Conservation (phyloP, 176 grass and related monocot species). For the Musa troglodytarum region DNA sequence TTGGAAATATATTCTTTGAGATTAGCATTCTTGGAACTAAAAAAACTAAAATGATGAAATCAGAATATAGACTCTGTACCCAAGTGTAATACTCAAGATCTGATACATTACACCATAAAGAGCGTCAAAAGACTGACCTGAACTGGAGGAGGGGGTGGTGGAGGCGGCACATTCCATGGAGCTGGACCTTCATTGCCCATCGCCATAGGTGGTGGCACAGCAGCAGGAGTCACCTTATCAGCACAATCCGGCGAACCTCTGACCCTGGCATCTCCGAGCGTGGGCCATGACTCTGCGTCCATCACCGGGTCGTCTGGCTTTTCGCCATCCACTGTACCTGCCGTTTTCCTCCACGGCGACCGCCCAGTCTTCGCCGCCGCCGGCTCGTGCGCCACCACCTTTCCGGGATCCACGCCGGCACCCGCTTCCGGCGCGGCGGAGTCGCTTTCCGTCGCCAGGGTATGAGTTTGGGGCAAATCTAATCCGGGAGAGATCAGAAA, state of each 20-base stretch:
- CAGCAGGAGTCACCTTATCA: neutral
- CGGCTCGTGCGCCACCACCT: neutral
- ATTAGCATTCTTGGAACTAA: no score
- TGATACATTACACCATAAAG: neutral
- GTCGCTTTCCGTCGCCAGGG: neutral
- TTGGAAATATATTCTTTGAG: no score
- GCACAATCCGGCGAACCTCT: neutral
- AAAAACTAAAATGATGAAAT: neutral
- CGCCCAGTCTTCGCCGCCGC: neutral
- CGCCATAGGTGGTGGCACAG: conserved; percentile 17
- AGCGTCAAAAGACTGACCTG: neutral
- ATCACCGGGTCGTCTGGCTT: conserved; percentile 1
- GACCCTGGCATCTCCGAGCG: conserved; percentile 7
- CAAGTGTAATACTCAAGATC: neutral
- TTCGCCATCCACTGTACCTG: neutral
- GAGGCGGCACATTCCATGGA: neutral
- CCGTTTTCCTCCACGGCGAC: conserved; percentile 3
- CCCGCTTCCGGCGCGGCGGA: neutral
- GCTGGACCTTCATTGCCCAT: neutral
- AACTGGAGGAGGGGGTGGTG: conserved; percentile 2
- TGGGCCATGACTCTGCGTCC: conserved; percentile 17
- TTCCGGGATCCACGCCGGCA: neutral
- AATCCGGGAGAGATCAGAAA: neutral
- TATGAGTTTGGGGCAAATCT: neutral
- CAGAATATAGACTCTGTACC: neutral